These are phyloP conservation scores for Onygenales sp. DNA, from an alignment of 2,329 filamentous ascomycete genomes.

Conservation along the genomic window DNA sequence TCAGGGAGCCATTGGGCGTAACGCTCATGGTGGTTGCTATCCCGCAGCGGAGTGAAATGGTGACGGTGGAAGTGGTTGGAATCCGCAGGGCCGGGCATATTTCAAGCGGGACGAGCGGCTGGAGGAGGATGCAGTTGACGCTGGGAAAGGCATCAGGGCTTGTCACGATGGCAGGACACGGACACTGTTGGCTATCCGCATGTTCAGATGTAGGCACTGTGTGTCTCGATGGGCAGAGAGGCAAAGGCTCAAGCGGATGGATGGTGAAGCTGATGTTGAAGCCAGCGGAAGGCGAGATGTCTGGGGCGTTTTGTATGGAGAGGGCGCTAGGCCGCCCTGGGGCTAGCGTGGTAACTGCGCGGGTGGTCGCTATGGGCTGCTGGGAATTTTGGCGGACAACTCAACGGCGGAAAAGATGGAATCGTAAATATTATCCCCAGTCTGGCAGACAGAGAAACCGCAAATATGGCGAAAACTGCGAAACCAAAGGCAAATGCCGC, in stretches of 20 bases:
- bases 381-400: neutral
- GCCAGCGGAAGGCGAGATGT: neutral
- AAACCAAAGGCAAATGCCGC: constrained; percentile 23
- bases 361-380: neutral
- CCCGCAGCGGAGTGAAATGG: constrained; percentile 1
- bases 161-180: neutral
- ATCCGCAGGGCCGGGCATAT: constrained; percentile 9
- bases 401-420: neutral
- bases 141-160: neutral
- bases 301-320: neutral
- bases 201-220: neutral
- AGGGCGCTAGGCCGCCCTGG: neutral
- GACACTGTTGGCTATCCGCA: neutral
- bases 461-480: constrained; percentile 28
- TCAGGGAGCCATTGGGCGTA: constrained; percentile 18
- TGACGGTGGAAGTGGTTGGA: neutral
- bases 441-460: neutral
- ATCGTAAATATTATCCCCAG: neutral
- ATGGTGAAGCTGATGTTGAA: neutral
- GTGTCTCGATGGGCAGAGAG: neutral
- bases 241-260: neutral
- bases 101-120: neutral
- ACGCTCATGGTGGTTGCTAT: constrained; percentile 26
- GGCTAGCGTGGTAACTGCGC: neutral
- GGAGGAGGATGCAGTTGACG: neutral